These are phyloP conservation scores for Colletotrichum cereale DNA, from an alignment of 2,329 filamentous ascomycete species.

Conservation along the genomic window DNA sequence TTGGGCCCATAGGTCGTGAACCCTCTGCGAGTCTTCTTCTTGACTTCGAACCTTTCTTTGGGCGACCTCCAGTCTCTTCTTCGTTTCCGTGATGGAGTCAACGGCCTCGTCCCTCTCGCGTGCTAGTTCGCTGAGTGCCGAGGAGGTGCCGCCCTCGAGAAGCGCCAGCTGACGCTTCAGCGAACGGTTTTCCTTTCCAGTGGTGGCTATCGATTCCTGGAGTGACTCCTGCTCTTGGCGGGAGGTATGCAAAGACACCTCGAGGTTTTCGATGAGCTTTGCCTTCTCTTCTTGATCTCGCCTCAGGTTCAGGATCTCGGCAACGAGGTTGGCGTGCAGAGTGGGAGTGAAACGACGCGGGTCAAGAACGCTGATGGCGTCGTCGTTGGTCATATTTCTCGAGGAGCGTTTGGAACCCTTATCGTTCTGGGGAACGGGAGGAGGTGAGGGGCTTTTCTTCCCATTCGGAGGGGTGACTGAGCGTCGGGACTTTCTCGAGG, in stretches of 20 bases:
- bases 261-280: slow-evolving; percentile 86
- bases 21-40: slow-evolving; percentile 85
- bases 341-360: slow-evolving; percentile 95
- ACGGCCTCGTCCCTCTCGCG: slow-evolving; percentile 89
- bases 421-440: slow-evolving; percentile 58
- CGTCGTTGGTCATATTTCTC: slow-evolving; percentile 72
- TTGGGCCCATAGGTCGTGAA: slow-evolving; percentile 83
- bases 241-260: slow-evolving; percentile 77
- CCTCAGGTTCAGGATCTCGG: slow-evolving; percentile 89
- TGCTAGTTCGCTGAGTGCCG: slow-evolving; percentile 84
- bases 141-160: slow-evolving; percentile 88
- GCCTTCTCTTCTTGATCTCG: slow-evolving; percentile 93
- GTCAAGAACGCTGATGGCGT: slow-evolving; percentile 82
- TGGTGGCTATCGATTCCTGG: slow-evolving; percentile 70
- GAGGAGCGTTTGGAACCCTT: slow-evolving; percentile 64
- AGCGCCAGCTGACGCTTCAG: slow-evolving; percentile 88
- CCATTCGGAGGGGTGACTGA: slow-evolving; percentile 73
- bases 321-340: slow-evolving; percentile 92
- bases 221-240: slow-evolving; percentile 82
- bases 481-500: slow-evolving; percentile 71
- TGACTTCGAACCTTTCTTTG: slow-evolving; percentile 84
- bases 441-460: slow-evolving; percentile 69
- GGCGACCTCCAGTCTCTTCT: slow-evolving; percentile 79
- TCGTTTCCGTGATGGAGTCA: slow-evolving; percentile 77
- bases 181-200: slow-evolving; percentile 81